Conservation (phyloP, 257 asterid genomes). For the Penstemon davidsonii region DNA sequence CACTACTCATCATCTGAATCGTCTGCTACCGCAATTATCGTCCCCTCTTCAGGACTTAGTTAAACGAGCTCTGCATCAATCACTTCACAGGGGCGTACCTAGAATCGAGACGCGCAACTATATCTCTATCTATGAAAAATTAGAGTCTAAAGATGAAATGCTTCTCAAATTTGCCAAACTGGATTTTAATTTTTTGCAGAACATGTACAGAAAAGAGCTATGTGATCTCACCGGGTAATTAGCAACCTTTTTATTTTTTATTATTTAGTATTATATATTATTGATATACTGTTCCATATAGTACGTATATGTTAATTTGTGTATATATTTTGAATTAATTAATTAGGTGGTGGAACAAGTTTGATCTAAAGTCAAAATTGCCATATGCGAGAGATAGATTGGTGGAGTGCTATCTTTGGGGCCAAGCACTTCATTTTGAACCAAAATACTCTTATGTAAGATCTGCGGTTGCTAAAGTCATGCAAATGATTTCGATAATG, state of each 20-base stretch:
- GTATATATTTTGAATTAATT: background rate
- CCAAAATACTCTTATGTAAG: constrained; percentile 10
- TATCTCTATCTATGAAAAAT: constrained; percentile 6
- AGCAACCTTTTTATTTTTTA: too few species aligned
- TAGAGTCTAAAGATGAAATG: background rate
- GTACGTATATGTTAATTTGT: background rate
- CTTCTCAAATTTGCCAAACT: constrained; percentile 1
- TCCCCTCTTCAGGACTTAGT: constrained; percentile 3
- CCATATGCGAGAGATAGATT: constrained; percentile 26
- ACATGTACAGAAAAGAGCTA: constrained; percentile 15
- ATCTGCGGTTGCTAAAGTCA: background rate
- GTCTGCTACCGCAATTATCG: background rate
- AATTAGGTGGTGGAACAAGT: constrained; percentile 30
- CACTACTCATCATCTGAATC: too few species aligned
- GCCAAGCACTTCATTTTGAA: constrained; percentile 4
- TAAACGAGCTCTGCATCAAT: background rate
- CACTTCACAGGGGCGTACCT: constrained; percentile 1
- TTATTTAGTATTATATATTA: background rate
- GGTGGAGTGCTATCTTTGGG: constrained; percentile 25
- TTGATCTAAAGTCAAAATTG: constrained; percentile 8
- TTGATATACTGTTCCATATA: background rate
- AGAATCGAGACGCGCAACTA: constrained; percentile 7
- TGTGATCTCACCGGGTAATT: constrained; percentile 1
- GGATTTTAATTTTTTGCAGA: constrained; percentile 16
- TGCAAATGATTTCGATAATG: background rate